Conservation (phyloP, 2,329 filamentous ascomycete species). For the Dichotomopilus funicola region DNA sequence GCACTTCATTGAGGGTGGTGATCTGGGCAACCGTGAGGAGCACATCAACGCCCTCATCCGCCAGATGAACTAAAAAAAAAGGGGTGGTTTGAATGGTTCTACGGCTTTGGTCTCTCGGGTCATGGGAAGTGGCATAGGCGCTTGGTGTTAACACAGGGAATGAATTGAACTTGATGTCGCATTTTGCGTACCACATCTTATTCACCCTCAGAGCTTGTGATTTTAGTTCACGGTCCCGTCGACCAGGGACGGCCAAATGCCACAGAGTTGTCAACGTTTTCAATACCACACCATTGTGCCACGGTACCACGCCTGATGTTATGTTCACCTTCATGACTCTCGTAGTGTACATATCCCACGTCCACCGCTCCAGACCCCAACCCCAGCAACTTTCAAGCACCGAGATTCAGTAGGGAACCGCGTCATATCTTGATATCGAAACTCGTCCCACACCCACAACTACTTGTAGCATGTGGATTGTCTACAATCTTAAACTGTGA, state of each 20-base stretch:
- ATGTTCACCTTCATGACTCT: no score
- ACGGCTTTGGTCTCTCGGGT: slow-evolving; percentile 23
- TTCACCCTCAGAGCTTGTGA: slow-evolving; percentile 16
- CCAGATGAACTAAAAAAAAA: slow-evolving; percentile 82
- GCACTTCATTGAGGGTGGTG: slow-evolving; percentile 98
- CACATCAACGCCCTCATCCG: slow-evolving; percentile 94
- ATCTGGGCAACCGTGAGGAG: slow-evolving; percentile 97
- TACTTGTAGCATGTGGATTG: slow-evolving; percentile 86
- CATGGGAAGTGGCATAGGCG: slow-evolving; percentile 27
- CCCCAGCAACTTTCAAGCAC: neutral
- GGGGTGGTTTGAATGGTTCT: slow-evolving; percentile 19
- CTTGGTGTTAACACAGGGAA: slow-evolving; percentile 32
- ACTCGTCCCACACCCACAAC: slow-evolving; percentile 94
- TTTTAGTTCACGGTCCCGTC: slow-evolving; percentile 17
- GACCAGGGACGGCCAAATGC: slow-evolving; percentile 19
- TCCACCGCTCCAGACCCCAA: neutral
- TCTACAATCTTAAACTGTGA: slow-evolving; percentile 92
- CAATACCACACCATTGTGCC: neutral
- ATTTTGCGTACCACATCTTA: slow-evolving; percentile 18
- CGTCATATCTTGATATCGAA: slow-evolving; percentile 79
- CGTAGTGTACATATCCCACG: neutral
- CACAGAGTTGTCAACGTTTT: slow-evolving; percentile 20
- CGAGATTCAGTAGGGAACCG: no score
- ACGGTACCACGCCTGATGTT: no score
- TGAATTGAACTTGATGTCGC: slow-evolving; percentile 27